Conservation (phyloP, 345 rosid genomes). For the Mangifera indica region DNA sequence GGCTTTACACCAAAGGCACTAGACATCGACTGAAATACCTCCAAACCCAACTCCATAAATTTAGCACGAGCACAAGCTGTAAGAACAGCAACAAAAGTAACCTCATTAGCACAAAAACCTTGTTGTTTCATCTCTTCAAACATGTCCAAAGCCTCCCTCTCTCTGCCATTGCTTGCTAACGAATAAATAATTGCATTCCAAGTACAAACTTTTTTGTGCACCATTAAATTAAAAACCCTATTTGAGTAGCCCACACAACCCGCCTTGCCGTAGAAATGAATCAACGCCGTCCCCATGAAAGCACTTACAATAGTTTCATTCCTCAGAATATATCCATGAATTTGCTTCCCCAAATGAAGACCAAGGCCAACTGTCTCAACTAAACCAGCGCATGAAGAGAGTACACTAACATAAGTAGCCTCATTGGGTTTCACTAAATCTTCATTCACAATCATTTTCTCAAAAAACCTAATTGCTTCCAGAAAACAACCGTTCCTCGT, state of each 20-base stretch:
- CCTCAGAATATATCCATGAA: slow-evolving; percentile 53
- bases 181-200: slow-evolving; percentile 77
- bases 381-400: slow-evolving; percentile 61
- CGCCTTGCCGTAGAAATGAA: slow-evolving; percentile 65
- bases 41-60: slow-evolving; percentile 46
- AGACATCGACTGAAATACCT: slow-evolving; percentile 41
- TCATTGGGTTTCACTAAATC: slow-evolving; percentile 51
- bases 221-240: slow-evolving; percentile 37
- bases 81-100: slow-evolving; percentile 60
- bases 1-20: slow-evolving; percentile 44
- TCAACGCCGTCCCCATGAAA: slow-evolving; percentile 52
- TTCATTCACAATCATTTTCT: slow-evolving; percentile 40
- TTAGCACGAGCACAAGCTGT: slow-evolving; percentile 64
- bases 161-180: slow-evolving; percentile 52
- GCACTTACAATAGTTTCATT: slow-evolving; percentile 35
- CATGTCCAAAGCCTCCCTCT: slow-evolving; percentile 47
- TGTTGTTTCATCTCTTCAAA: slow-evolving; percentile 51
- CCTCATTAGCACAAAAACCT: slow-evolving; percentile 46
- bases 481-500: slow-evolving; percentile 36
- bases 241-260: slow-evolving; percentile 41
- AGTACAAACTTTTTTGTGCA: slow-evolving; percentile 39
- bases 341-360: slow-evolving; percentile 51
- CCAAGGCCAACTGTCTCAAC: slow-evolving; percentile 44
- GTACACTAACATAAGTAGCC: slow-evolving; percentile 57
- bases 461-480: slow-evolving; percentile 43